Base-by-base conservation (phyloP, 2,329 filamentous ascomycete species). In the Hymenotorrendiella dingleyae region DNA sequence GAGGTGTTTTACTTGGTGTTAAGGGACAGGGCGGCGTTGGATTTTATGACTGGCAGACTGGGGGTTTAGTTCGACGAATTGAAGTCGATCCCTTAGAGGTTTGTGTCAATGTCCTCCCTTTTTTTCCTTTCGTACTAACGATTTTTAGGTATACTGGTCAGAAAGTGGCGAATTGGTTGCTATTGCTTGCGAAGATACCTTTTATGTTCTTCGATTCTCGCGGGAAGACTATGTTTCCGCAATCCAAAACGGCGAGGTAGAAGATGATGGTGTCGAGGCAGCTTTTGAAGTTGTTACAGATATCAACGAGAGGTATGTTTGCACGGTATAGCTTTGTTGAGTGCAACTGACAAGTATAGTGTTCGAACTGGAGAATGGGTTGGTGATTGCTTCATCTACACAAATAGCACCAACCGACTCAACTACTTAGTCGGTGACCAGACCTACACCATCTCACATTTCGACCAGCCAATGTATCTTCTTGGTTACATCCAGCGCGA, bases 351-450 rank as follows among this genome's bases (percentile, higher is more conserved):
- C 44, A 46, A 24, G 34, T 24, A 16, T 48, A 87, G 83, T 51
- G 89, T 97, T 39, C 85, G 87, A 52, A 96, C 91, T 16, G 93
- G 91, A 55, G 86, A 94, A 69, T 98, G 93, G 93, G 86, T 98
- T 44, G 93, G 93, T 49, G 93, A 98, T 69, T 95, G 91, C 71
- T 95, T 98, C 74, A 90, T 97, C 64, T 98, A 97, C 75, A 96
- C 93, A 42, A 97, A 94, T 73, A 86, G 78, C 64, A 94, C 90
- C 8, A 96, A 97, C 73, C 86, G 93, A 49, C 74, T 98, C 47
- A 97, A 97, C 72, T 97, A 97, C 69, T 80, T 98, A 17, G 91
- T 98, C 11, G 93, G 93, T 53, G 93, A 97, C 67, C 90, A 97
- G 69, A 94, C 89, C 11, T 96, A 97, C 73, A 96, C 91, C 3